Evolutionary conservation across 1,284 basidiomycete genomes (phyloP), one percentile per base, ranked within the genome.

Genomic region (Austropuccinia psidii): DNA sequence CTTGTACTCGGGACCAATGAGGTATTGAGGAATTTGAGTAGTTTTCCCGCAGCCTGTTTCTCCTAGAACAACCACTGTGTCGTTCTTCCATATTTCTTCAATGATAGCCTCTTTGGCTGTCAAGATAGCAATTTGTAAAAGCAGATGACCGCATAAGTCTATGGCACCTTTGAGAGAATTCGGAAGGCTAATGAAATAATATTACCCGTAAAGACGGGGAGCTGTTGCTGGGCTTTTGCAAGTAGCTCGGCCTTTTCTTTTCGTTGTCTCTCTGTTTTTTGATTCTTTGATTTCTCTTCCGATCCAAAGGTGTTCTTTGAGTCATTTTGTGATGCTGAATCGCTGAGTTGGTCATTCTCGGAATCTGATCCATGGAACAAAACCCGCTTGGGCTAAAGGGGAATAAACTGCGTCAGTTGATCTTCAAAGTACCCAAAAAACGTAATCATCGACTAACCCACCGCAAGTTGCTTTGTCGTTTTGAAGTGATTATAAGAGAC

Each of bases 21-120:
- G 83, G 78, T 94, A 92, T 81, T 95, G 90, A 0, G 93, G 92
- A 35, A 95, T 86, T 84, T 95, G 94, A 58, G 95, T 98, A 0
- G 95, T 97, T 83, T 98, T 98, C 75, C 95, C 95, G 31, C 93
- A 96, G 43, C 95, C 96, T 0, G 95, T 98, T 82, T 98, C 95
- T 67, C 94, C 95, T 19, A 98, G 84, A 29, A 98, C 85, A 64
- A 98, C 88, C 0, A 90, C 90, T 3, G 96, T 92, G 80, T 96
- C 90, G 81, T 95, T 87, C 55, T 86, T 83, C 52, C 85, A 82
- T 64, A 95, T 88, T 79, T 88, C 87, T 69, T 87, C 84, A 35
- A 93, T 82, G 35, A 96, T 85, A 45, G 87, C 86, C 33, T 89
- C 86, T 78, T 86, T 87, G 61, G 90, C 91, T 92, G 77, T n/a